Evolutionary conservation across 345 rosid species (phyloP).

Genomic region (Brassica cretica): DNA sequence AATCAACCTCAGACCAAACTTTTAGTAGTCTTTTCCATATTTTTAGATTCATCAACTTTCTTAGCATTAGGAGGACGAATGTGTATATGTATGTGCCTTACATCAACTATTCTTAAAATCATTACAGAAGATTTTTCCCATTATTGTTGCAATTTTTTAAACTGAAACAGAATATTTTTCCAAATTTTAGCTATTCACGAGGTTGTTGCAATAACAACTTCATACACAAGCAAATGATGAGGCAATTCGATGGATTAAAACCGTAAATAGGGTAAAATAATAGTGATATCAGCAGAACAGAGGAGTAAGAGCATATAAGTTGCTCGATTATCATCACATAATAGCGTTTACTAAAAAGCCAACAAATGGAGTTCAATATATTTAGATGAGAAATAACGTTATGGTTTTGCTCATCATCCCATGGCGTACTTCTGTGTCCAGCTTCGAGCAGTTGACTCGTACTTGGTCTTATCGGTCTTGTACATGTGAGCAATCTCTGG

Average conservation of each 20-base stretch:
- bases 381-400: neutral
- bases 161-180: neutral
- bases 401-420: conserved; percentile 46
- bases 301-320: neutral
- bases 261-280: neutral
- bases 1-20: neutral
- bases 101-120: too few species aligned
- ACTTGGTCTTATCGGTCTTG: conserved; percentile 81
- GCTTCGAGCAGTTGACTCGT: conserved; percentile 92
- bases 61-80: neutral
- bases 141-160: neutral
- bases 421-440: conserved; percentile 98
- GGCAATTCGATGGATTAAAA: neutral
- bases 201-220: neutral
- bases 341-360: neutral
- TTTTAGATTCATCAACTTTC: neutral
- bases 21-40: neutral
- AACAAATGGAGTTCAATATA: neutral
- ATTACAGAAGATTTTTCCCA: neutral
- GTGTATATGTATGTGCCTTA: neutral
- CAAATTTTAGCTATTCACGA: neutral
- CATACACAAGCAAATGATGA: neutral
- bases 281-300: neutral
- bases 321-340: neutral
- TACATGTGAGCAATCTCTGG: conserved; percentile 92